These are phyloP conservation scores for Claviceps sp. DNA, from an alignment of 2,329 filamentous ascomycete species.

Conservation along the genomic window DNA sequence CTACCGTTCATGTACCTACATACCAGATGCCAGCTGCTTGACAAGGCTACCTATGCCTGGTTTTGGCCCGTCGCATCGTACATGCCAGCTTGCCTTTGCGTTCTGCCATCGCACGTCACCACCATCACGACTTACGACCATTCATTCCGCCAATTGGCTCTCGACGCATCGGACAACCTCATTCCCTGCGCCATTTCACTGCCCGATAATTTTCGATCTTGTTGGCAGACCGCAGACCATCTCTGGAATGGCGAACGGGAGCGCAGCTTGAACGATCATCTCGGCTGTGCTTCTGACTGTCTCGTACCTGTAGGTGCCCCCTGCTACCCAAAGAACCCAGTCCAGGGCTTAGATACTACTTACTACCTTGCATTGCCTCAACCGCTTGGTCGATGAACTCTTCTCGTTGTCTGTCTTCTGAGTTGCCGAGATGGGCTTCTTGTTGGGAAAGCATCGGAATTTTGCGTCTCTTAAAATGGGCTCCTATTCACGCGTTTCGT, in stretches of 20 bases:
- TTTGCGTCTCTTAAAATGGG: neutral
- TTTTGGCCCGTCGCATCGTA: neutral
- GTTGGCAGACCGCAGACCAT: neutral
- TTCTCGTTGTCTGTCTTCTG: constrained; percentile 1
- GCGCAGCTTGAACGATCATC: constrained; percentile 8
- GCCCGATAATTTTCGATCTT: neutral
- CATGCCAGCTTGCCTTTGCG: constrained; percentile 7
- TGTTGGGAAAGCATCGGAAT: neutral
- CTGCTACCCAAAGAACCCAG: neutral
- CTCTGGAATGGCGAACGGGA: constrained; percentile 10
- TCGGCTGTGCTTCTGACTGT: constrained; percentile 9
- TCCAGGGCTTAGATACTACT: neutral
- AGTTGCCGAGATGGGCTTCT: constrained; percentile 4
- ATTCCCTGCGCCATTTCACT: neutral
- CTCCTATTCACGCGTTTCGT: neutral
- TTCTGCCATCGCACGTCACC: constrained; percentile 8
- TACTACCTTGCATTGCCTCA: neutral
- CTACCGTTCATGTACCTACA: too few relatives aligned
- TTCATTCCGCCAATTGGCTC: neutral
- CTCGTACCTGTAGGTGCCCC: neutral
- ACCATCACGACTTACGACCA: neutral
- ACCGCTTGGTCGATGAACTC: neutral
- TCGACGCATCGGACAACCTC: neutral
- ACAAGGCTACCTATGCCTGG: neutral
- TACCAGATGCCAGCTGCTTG: neutral